phyloP scores from a whole-genome alignment of 164 flowering plant genomes.

The Dillenia turbinata region DNA sequence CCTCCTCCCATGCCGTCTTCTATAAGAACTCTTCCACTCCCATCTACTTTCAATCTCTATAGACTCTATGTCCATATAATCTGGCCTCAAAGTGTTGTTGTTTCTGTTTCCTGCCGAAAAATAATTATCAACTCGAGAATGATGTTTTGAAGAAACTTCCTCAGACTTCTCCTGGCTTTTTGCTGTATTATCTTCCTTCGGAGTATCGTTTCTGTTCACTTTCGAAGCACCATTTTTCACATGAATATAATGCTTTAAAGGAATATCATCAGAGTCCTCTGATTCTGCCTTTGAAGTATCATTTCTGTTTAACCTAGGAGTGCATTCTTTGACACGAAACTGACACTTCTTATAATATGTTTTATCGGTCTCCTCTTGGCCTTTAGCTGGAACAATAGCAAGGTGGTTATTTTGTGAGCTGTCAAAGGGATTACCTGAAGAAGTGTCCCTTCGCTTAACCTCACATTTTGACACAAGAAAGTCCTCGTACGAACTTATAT shows the following conservation, averaged over 20 bases:
- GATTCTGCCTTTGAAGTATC: too few species aligned
- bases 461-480: not conserved
- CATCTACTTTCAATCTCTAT: conserved; percentile 16
- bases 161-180: not conserved
- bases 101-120: too few species aligned
- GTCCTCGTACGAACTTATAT: too few species aligned
- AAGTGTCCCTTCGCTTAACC: conserved; percentile 6
- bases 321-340: too few species aligned
- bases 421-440: not conserved
- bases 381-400: too few species aligned
- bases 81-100: too few species aligned
- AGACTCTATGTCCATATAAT: conserved; percentile 4
- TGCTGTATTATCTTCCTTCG: not conserved
- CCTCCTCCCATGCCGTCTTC: conserved; percentile 10
- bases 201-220: conserved; percentile 8
- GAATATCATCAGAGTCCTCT: conserved; percentile 7
- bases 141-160: too few species aligned
- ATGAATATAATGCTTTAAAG: conserved; percentile 16
- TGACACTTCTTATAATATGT: too few species aligned
- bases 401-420: too few species aligned
- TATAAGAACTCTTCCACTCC: conserved; percentile 11
- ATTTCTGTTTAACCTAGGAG: too few species aligned
- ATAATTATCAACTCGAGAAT: too few species aligned
- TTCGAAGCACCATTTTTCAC: conserved; percentile 4
- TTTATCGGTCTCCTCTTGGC: too few species aligned